Conservation (phyloP, 805 yeast species). For the Starmerella scarabaei region DNA sequence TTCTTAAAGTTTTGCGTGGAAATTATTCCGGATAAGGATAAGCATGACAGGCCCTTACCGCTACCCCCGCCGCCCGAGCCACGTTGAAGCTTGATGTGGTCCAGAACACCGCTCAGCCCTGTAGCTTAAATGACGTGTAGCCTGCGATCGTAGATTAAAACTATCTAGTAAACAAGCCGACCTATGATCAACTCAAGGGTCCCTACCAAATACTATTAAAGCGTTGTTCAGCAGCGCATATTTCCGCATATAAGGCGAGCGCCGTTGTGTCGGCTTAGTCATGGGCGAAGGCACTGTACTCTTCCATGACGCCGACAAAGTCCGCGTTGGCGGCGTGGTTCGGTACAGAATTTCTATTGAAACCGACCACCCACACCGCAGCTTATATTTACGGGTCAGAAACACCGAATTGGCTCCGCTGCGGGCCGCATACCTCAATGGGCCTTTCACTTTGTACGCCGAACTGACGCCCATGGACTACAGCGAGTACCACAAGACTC, state of each 20-base stretch:
- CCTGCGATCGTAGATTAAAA: no score
- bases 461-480: slow-evolving; percentile 65
- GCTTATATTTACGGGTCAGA: slow-evolving; percentile 37
- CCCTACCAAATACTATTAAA: no score
- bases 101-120: no score
- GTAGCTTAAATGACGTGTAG: no score
- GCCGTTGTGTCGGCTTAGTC: not conserved
- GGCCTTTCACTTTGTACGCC: slow-evolving; percentile 76
- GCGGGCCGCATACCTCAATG: slow-evolving; percentile 74
- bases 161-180: no score
- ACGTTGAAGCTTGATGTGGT: no score
- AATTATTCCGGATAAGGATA: not conserved
- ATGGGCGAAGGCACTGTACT: slow-evolving; percentile 6
- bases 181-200: no score
- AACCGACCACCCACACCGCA: slow-evolving; percentile 4
- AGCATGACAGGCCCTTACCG: not conserved
- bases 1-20: not conserved
- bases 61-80: slow-evolving; percentile 7
- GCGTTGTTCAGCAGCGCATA: no score
- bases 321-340: slow-evolving; percentile 41
- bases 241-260: not conserved
- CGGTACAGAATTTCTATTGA: slow-evolving; percentile 42
- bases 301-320: slow-evolving; percentile 16
- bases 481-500: slow-evolving; percentile 27
- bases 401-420: slow-evolving; percentile 61